Conservation (phyloP, 2,329 filamentous ascomycete genomes). For the Neoarthrinium moseri region DNA sequence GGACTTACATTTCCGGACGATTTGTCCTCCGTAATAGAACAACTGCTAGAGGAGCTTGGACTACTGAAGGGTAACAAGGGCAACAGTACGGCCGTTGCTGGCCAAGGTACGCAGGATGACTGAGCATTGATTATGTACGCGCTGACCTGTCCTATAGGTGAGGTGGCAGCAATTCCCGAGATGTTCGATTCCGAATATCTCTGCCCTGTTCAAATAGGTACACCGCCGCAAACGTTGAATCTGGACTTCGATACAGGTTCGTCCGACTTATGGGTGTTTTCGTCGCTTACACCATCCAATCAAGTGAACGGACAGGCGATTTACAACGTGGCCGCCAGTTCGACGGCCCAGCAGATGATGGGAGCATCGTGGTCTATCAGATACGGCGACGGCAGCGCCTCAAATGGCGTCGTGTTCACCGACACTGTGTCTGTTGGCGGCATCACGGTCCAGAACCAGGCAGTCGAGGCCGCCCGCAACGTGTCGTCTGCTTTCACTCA, state of each 20-base stretch:
- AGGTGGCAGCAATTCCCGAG: slow-evolving; percentile 26
- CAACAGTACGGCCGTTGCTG: not conserved
- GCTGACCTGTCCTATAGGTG: slow-evolving; percentile 16
- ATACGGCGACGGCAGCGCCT: slow-evolving; percentile 43
- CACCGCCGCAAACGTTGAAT: slow-evolving; percentile 39
- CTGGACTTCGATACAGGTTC: slow-evolving; percentile 47
- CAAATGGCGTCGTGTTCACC: slow-evolving; percentile 40
- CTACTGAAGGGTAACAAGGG: not conserved
- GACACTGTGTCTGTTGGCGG: slow-evolving; percentile 42
- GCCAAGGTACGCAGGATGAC: not conserved
- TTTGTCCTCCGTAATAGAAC: slow-evolving; percentile 4
- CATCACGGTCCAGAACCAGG: slow-evolving; percentile 36
- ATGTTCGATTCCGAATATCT: slow-evolving; percentile 32
- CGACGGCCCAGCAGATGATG: slow-evolving; percentile 32
- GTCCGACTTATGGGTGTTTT: slow-evolving; percentile 48
- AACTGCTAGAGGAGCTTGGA: slow-evolving; percentile 7
- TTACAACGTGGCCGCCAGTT: slow-evolving; percentile 39
- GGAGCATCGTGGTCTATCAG: slow-evolving; percentile 39
- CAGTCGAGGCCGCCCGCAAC: slow-evolving; percentile 39
- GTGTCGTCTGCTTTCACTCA: slow-evolving; percentile 38
- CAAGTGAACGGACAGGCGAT: slow-evolving; percentile 36
- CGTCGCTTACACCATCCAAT: slow-evolving; percentile 27
- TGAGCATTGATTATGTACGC: not conserved
- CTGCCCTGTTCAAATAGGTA: slow-evolving; percentile 32
- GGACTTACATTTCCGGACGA: slow-evolving; percentile 8